Conservation (phyloP, 2,329 filamentous ascomycete genomes). For the Dactylellina parvicollis region DNA sequence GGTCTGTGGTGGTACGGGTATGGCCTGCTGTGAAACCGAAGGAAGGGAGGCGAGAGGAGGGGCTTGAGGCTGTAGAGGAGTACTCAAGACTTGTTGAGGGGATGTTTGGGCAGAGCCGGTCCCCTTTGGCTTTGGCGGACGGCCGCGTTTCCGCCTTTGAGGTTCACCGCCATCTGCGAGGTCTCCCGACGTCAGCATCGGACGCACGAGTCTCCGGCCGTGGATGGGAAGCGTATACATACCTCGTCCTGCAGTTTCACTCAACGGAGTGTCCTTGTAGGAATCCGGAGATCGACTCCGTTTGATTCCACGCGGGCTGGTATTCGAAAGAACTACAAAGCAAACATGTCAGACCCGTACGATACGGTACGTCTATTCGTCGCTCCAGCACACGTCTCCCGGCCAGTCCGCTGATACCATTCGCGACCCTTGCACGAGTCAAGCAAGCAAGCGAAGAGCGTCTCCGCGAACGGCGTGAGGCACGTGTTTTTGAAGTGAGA, state of each 20-base stretch:
- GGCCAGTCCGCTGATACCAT: not conserved
- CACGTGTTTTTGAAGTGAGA: constrained; percentile 50
- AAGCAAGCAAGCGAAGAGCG: constrained; percentile 31
- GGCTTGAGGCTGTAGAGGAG: constrained; percentile 54
- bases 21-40: constrained; percentile 47
- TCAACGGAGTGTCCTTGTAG: constrained; percentile 69
- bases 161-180: constrained; percentile 58
- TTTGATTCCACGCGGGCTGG: constrained; percentile 76
- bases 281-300: constrained; percentile 76
- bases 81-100: constrained; percentile 58
- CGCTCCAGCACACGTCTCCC: not conserved
- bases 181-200: constrained; percentile 43
- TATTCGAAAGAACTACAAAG: constrained; percentile 63
- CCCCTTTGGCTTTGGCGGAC: constrained; percentile 64
- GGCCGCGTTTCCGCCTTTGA: constrained; percentile 65
- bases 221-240: constrained; percentile 66
- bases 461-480: constrained; percentile 34
- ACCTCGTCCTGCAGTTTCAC: constrained; percentile 77
- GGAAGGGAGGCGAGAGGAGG: constrained; percentile 58
- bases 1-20: constrained; percentile 52
- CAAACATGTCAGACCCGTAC: constrained; percentile 18
- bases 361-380: not conserved
- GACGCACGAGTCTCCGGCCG: constrained; percentile 1
- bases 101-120: constrained; percentile 60
- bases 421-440: not conserved